Base-by-base conservation (phyloP, 805 yeast species). In the Wickerhamiella musiphila region DNA sequence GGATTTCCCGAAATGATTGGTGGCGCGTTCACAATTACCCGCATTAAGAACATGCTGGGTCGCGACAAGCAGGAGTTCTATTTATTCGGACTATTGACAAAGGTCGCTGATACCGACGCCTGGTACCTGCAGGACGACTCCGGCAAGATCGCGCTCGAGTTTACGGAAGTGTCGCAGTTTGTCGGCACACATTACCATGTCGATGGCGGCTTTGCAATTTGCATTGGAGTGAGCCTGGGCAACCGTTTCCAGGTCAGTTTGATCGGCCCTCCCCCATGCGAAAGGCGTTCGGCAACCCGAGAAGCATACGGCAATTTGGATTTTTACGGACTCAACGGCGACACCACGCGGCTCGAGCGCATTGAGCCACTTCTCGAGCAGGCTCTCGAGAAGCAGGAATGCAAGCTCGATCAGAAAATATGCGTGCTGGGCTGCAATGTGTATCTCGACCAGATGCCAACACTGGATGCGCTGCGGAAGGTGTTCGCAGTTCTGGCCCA, bases 221-320 rank as follows among this genome's bases (percentile, higher is more conserved):
- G 78, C 32, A 93, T 82, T 47, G 99, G 99, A 12, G 70, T 79
- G 12, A 81, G 82, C 48, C 70, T 73, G 2, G 50, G 49, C 9
- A 46, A 46, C 26, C 62, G 66, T 29, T 83, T 90, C 48, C 71
- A 75, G 41, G 92, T 77, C 1, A 65, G 77, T 18, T 66, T 76
- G 4, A 63, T 90, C 31, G 76, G 78, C 3, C 94, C 82, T 37
- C 96, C 98, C 3, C 83, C 90, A 0, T 75, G 82, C 3, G 99
- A 90, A 49, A 61, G 67, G 40, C 61, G 95, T 36, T 72, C 65
- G 6, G 52, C 48, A 1, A 63, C 92, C 1, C 47, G 72, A 35
- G 84, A 77, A 17, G 73, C 75, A 1, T 72, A 72, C 37, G 96
- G 94, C 1, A 66, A 76, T 42, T 44, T 79, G 16, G 96, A 90